phyloP scores from a whole-genome alignment of 208 protist genomes.

The Acanthamoeba rhysodes region DNA sequence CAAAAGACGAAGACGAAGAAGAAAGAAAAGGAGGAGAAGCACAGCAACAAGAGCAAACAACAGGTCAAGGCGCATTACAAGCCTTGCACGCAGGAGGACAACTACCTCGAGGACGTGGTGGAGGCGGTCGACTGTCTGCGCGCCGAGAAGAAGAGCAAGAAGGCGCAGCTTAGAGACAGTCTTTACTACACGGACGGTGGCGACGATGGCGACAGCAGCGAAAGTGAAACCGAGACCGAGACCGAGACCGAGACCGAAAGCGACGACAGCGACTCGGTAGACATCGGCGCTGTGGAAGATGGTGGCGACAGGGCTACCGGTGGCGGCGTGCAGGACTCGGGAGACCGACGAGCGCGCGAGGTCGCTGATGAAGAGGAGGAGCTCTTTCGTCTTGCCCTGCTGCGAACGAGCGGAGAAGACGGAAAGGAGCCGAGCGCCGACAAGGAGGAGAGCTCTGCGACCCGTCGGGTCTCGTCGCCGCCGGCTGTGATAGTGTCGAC shows the following conservation, averaged over 20 bases:
- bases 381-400: background rate
- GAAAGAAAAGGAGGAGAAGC: background rate
- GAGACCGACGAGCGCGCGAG: background rate
- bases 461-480: background rate
- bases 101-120: constrained; percentile 46
- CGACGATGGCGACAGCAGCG: background rate
- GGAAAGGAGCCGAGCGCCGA: background rate
- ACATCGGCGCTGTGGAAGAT: background rate
- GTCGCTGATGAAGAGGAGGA: constrained; percentile 43
- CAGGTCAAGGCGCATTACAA: background rate
- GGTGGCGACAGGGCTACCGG: background rate
- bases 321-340: background rate
- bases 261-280: background rate
- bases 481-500: background rate
- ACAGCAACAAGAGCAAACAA: background rate
- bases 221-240: background rate
- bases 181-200: constrained; percentile 51
- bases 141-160: constrained; percentile 66
- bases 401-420: background rate
- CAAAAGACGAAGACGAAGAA: background rate
- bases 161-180: constrained; percentile 41
- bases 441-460: background rate
- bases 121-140: constrained; percentile 21
- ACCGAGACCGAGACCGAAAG: background rate
- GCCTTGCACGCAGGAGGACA: background rate